A percentile compares a stretch with the other conserved stretches of the same genome.
These are phyloP conservation scores for Perkinsus olseni DNA, from an alignment of 169 alveolate genomes.

Conservation along the genomic window DNA sequence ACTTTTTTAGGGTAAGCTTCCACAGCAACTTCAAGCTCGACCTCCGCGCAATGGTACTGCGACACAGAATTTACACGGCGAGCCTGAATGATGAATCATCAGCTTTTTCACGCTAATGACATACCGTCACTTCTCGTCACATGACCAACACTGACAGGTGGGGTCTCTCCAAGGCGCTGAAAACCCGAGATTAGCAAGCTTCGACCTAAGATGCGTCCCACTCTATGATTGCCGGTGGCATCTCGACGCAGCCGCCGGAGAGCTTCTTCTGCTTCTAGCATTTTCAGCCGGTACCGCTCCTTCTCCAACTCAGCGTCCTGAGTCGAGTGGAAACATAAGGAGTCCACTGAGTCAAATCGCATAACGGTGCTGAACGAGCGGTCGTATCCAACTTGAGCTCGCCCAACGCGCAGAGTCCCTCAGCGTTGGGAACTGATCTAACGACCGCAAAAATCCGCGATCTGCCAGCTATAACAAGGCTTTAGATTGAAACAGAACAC, in stretches of 20 bases:
- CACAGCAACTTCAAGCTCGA: not conserved
- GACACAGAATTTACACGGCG: not conserved
- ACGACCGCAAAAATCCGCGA: too few relatives aligned
- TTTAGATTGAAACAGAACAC: too few relatives aligned
- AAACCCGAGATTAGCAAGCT: not conserved
- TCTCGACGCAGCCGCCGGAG: not conserved
- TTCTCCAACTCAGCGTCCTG: not conserved
- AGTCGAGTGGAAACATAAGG: not conserved
- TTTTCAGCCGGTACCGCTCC: not conserved
- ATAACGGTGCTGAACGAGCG: too few relatives aligned
- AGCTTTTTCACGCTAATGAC: too few relatives aligned
- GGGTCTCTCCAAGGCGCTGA: not conserved
- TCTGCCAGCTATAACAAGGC: too few relatives aligned
- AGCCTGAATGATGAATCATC: not conserved
- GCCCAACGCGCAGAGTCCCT: too few relatives aligned
- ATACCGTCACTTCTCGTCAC: not conserved
- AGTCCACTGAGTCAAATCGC: not conserved
- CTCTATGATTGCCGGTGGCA: not conserved
- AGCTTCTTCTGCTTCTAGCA: not conserved
- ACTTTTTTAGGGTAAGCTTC: not conserved
- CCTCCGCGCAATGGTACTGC: not conserved
- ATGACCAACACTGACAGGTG: not conserved
- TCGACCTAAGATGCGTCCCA: not conserved
- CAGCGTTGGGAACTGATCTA: too few relatives aligned
- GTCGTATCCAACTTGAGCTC: too few relatives aligned